phyloP scores from a whole-genome alignment of 768 basidiomycete genomes.

The Clitopilus hobsonii region DNA sequence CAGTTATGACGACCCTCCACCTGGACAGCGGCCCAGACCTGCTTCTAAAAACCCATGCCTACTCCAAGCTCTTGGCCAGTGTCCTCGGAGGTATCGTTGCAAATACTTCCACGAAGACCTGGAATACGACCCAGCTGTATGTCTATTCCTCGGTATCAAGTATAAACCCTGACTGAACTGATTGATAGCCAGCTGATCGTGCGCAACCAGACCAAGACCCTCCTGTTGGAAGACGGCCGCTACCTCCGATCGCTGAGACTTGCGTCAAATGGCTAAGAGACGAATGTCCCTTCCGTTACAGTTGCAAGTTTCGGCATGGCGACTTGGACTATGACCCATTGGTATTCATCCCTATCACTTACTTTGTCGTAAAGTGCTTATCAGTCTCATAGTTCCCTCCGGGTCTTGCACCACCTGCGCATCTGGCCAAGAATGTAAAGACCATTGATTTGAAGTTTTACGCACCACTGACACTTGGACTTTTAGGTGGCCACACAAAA shows the following conservation, averaged over 20 bases:
- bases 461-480: not conserved
- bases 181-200: not conserved
- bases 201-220: not conserved
- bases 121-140: conserved; percentile 24
- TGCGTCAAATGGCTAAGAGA: not conserved
- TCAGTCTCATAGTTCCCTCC: conserved; percentile 2
- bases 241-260: not conserved
- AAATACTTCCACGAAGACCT: conserved; percentile 25
- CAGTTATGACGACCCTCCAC: conserved; percentile 9
- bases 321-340: not conserved
- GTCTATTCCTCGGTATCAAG: conserved; percentile 5
- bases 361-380: not conserved
- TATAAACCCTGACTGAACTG: not conserved
- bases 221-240: not conserved
- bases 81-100: conserved; percentile 22
- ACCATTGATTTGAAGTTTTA: not conserved
- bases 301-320: not conserved
- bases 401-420: not conserved
- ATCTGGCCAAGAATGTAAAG: not conserved
- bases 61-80: conserved; percentile 21
- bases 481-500: conserved; percentile 2
- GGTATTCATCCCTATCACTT: not conserved
- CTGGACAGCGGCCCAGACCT: conserved; percentile 14
- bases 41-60: conserved; percentile 16
- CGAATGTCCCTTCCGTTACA: not conserved